phyloP scores from a whole-genome alignment of 2,329 filamentous ascomycete genomes.

The Cladosporium sp. region DNA sequence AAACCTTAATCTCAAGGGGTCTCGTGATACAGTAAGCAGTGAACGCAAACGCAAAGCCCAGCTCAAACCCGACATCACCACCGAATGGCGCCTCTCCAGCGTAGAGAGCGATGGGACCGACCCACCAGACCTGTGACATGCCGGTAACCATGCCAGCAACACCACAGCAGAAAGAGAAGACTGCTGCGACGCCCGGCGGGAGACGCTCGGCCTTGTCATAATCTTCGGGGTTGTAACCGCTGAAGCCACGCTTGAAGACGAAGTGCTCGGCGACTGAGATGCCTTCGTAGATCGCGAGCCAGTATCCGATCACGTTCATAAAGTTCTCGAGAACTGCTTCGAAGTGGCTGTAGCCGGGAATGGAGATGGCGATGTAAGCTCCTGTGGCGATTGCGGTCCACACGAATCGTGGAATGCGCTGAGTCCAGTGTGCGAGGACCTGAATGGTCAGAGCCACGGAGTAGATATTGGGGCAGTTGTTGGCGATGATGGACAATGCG shows the following conservation, averaged over 20 bases:
- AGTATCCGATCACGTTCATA: constrained; percentile 61
- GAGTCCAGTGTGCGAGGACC: constrained; percentile 56
- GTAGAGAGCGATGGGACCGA: constrained; percentile 61
- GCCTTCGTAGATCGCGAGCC: constrained; percentile 69
- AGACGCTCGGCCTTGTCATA: constrained; percentile 57
- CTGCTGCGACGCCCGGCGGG: constrained; percentile 60
- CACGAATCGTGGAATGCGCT: constrained; percentile 62
- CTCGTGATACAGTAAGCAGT: constrained; percentile 51
- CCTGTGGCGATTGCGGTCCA: constrained; percentile 61
- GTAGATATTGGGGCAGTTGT: constrained; percentile 54
- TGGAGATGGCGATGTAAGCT: constrained; percentile 64
- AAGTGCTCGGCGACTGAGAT: constrained; percentile 65
- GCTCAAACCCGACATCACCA: constrained; percentile 61
- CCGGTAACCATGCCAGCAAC: constrained; percentile 63
- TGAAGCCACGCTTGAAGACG: constrained; percentile 60
- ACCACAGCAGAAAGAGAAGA: constrained; percentile 60
- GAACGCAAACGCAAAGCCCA: constrained; percentile 59
- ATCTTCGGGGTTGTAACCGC: constrained; percentile 54
- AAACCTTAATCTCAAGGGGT: constrained; percentile 43
- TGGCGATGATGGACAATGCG: constrained; percentile 42
- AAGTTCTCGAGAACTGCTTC: constrained; percentile 64
- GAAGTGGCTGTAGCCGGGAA: constrained; percentile 65
- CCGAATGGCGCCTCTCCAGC: constrained; percentile 51
- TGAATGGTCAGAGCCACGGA: constrained; percentile 64
- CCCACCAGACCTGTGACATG: constrained; percentile 67